A percentile compares a stretch with the other conserved stretches of the same genome.
These are phyloP conservation scores for Fragaria iinumae DNA, from an alignment of 306 rosid species.

Conservation along the genomic window DNA sequence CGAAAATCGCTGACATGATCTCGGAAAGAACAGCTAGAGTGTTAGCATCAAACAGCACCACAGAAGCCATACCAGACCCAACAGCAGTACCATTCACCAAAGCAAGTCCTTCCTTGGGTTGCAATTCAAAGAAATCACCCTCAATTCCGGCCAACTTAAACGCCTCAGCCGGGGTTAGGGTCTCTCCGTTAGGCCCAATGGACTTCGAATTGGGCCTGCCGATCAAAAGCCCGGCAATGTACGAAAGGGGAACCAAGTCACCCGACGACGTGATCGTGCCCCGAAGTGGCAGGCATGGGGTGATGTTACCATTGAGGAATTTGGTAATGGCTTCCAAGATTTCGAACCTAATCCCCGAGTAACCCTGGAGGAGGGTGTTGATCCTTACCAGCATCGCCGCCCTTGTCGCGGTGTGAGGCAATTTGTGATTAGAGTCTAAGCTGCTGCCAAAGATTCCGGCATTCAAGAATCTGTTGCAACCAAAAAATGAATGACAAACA, in stretches of 20 bases:
- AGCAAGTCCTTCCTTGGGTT: constrained; percentile 90
- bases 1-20: constrained; percentile 67
- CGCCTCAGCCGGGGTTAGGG: constrained; percentile 56
- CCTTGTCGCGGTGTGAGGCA: constrained; percentile 71
- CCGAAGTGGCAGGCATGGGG: constrained; percentile 80
- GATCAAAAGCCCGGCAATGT: constrained; percentile 69
- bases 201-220: constrained; percentile 85
- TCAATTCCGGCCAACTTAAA: constrained; percentile 59
- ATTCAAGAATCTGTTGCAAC: constrained; percentile 65
- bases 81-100: constrained; percentile 92
- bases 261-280: constrained; percentile 89
- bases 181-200: constrained; percentile 60
- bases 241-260: constrained; percentile 81
- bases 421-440: constrained; percentile 51
- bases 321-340: constrained; percentile 77
- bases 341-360: constrained; percentile 83
- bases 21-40: constrained; percentile 56
- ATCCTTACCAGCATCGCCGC: constrained; percentile 90
- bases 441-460: constrained; percentile 81
- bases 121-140: constrained; percentile 74
- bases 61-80: constrained; percentile 85
- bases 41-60: constrained; percentile 78
- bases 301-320: constrained; percentile 62
- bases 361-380: constrained; percentile 93
- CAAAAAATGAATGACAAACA: background rate